Conservation (phyloP, 805 yeast species). For the Candida nanaspora region DNA sequence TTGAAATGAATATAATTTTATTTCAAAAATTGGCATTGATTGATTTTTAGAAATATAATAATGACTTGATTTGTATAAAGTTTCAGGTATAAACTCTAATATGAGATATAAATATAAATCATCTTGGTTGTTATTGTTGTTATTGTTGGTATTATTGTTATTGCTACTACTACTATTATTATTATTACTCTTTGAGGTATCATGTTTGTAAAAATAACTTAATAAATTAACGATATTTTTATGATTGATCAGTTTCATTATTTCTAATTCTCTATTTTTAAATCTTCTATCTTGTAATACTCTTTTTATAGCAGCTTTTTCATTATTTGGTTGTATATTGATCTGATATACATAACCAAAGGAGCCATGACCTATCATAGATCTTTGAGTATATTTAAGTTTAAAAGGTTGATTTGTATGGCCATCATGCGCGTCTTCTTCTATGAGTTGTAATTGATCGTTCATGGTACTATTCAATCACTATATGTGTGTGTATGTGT, state of each 20-base stretch:
- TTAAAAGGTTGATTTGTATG: constrained; percentile 54
- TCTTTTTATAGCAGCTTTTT: constrained; percentile 86
- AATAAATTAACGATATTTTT: constrained; percentile 81
- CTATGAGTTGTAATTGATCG: constrained; percentile 24
- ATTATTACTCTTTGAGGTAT: constrained; percentile 3
- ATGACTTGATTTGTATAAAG: constrained; percentile 84
- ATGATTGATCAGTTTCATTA: constrained; percentile 86
- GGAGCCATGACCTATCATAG: constrained; percentile 98
- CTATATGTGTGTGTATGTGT: no score
- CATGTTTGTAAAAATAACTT: constrained; percentile 73
- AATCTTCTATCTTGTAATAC: constrained; percentile 95
- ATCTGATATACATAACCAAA: constrained; percentile 97
- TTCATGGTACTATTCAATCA: no score
- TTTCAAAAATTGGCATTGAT: constrained; percentile 84
- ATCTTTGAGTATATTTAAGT: constrained; percentile 71
- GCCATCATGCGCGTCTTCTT: constrained; percentile 68
- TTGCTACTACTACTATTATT: not conserved
- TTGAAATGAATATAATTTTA: constrained; percentile 78
- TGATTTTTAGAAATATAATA: constrained; percentile 69
- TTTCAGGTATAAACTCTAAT: constrained; percentile 92
- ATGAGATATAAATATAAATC: constrained; percentile 86
- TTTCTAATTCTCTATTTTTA: constrained; percentile 90
- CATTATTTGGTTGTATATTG: constrained; percentile 62
- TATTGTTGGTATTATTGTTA: not conserved
- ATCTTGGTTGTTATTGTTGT: constrained; percentile 32